phyloP scores from a whole-genome alignment of 495 filamentous ascomycete genomes.

The Lindgomyces ingoldianus region DNA sequence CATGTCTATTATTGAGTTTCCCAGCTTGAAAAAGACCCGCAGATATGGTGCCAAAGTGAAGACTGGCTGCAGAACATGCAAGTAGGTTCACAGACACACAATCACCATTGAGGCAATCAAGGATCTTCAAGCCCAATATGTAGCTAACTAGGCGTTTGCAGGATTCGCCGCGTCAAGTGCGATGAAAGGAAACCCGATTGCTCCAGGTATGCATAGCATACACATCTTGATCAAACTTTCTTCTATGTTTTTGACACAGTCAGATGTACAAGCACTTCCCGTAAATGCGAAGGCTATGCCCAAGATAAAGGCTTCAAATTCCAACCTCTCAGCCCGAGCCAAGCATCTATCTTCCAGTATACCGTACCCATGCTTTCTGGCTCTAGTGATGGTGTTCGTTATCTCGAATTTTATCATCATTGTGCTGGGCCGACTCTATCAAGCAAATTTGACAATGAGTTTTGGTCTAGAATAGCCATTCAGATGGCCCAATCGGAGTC shows the following conservation, averaged over 20 bases:
- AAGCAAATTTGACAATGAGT: constrained; percentile 12
- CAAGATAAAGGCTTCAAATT: not conserved
- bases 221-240: too few species aligned
- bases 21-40: constrained; percentile 11
- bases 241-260: too few species aligned
- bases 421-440: not conserved
- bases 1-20: not conserved
- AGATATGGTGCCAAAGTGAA: constrained; percentile 43
- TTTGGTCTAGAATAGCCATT: constrained; percentile 9
- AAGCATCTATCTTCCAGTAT: not conserved
- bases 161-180: constrained; percentile 58
- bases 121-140: too few species aligned
- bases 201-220: constrained; percentile 37
- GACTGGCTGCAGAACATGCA: constrained; percentile 54
- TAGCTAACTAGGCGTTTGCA: constrained; percentile 8
- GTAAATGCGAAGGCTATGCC: constrained; percentile 50
- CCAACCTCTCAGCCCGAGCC: not conserved
- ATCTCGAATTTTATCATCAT: not conserved
- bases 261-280: constrained; percentile 54
- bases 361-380: not conserved
- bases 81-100: too few species aligned
- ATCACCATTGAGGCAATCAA: too few species aligned
- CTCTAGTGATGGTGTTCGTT: not conserved
- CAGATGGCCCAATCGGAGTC: constrained; percentile 19
- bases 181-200: constrained; percentile 56